Evolutionary conservation across 805 yeast species (phyloP), one percentile per base, ranked within the genome.

Genomic region (Naumovozyma castellii): DNA sequence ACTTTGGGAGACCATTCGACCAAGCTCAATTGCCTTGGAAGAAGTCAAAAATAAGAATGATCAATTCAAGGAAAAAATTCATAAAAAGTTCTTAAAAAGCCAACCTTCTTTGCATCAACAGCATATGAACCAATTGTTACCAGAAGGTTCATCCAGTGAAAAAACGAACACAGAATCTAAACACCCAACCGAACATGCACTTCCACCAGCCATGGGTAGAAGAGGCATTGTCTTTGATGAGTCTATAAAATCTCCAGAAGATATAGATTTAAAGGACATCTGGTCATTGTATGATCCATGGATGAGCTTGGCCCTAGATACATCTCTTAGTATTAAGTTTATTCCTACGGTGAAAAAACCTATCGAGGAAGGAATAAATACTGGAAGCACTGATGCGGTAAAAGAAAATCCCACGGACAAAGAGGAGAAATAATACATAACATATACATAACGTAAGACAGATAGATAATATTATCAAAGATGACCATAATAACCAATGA

Each of bases 201-300:
- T 42, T 25, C 45, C 50, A 13, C 17, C 46, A 9, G 5, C 32
- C 5, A 12, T 29, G 32, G 15, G 5, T 29, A 29, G 32, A 13
- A 49, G 54, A 35, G 51, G 52, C 3, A 39, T 57, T 5, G 25
- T 50, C 2, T 35, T 59, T 32, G 56, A 46, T 34, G 46, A 48
- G 4, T 43, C 38, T 9, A 35, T 43, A 3, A 44, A 41, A 18
- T 36, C 37, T 2, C 44, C 57, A 4, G 53, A 56, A 14, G 50
- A 53, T 3, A 44, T 61, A 5, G 51, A 56, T 29, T 37, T 60
- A 5, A 45, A 48, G 12, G 62, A 59, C 27, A 43, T 56, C 3
- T 60, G 64, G 62, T 41, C 52, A 3, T 37, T 57, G 3, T 55
- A 60, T 35, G 61, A 59, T 40, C 66, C 66, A 5, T 61, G 66